Conservation (phyloP, 2,329 filamentous ascomycete species). For the Trichophyton verrucosum region DNA sequence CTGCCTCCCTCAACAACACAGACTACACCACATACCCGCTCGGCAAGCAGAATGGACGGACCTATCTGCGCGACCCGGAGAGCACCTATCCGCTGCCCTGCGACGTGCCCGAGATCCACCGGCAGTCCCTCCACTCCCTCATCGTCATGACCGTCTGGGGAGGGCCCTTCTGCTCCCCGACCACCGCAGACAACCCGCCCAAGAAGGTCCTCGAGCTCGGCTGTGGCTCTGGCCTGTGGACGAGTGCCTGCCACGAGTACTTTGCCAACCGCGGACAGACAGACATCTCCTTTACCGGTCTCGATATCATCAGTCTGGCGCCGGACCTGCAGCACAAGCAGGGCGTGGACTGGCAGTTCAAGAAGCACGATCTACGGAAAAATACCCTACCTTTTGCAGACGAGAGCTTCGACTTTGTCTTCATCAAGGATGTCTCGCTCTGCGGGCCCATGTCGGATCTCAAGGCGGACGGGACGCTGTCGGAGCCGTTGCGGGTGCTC, state of each 20-base stretch:
- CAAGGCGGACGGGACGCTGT: slow-evolving; percentile 42
- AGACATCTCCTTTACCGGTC: slow-evolving; percentile 63
- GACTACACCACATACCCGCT: slow-evolving; percentile 45
- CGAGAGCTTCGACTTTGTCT: slow-evolving; percentile 73
- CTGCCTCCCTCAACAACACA: slow-evolving; percentile 21
- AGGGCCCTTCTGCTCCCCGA: slow-evolving; percentile 61
- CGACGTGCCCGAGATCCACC: slow-evolving; percentile 75
- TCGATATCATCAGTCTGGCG: slow-evolving; percentile 67
- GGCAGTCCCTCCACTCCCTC: slow-evolving; percentile 73
- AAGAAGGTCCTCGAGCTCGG: slow-evolving; percentile 71
- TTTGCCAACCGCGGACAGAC: slow-evolving; percentile 56
- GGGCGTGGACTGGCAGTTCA: slow-evolving; percentile 77
- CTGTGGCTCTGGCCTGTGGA: slow-evolving; percentile 84
- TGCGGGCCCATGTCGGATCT: slow-evolving; percentile 46
- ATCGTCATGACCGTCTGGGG: slow-evolving; percentile 72
- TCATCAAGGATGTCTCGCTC: slow-evolving; percentile 72
- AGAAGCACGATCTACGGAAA: slow-evolving; percentile 72
- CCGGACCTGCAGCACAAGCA: slow-evolving; percentile 48
- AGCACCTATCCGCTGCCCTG: slow-evolving; percentile 74
- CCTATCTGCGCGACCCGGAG: slow-evolving; percentile 63
- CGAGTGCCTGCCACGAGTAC: slow-evolving; percentile 71
- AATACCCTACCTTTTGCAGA: slow-evolving; percentile 65
- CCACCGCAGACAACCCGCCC: slow-evolving; percentile 54
- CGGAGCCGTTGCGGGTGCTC: slow-evolving; percentile 66
- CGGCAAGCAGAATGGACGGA: slow-evolving; percentile 62